Conservation (phyloP, 441 rosid genomes). For the Pelargonium hybrid region DNA sequence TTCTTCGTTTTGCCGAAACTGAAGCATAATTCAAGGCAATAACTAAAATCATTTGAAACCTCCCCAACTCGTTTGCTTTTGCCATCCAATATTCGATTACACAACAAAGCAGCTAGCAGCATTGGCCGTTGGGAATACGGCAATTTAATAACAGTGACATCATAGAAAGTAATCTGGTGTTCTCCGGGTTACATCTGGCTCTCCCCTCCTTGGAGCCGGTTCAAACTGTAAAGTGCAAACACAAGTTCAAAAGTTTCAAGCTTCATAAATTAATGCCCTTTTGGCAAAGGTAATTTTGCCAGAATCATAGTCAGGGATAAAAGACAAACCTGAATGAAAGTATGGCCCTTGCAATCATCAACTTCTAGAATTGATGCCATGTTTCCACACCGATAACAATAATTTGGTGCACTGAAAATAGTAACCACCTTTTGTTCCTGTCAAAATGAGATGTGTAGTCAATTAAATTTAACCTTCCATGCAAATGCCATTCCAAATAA, state of each 20-base stretch:
- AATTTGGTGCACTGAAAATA: slow-evolving; percentile 56
- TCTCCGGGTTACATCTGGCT: slow-evolving; percentile 85
- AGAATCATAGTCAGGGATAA: neutral
- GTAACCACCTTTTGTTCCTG: slow-evolving; percentile 97
- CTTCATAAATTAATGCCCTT: neutral
- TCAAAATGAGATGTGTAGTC: slow-evolving; percentile 9
- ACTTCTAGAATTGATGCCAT: slow-evolving; percentile 94
- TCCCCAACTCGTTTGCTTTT: neutral
- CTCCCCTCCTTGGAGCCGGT: slow-evolving; percentile 27
- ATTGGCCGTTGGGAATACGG: neutral
- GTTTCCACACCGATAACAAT: slow-evolving; percentile 55
- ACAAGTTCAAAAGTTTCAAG: neutral
- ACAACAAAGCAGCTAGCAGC: neutral
- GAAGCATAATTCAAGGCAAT: neutral
- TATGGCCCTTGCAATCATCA: slow-evolving; percentile 63
- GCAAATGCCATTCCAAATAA: neutral
- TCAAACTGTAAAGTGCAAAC: slow-evolving; percentile 47
- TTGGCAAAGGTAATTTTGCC: neutral
- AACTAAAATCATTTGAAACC: neutral
- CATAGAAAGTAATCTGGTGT: slow-evolving; percentile 89
- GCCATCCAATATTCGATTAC: neutral
- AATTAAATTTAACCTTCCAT: neutral
- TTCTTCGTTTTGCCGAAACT: neutral
- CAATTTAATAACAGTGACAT: slow-evolving; percentile 16
- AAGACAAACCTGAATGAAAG: slow-evolving; percentile 4